phyloP scores from a whole-genome alignment of 805 yeast genomes.

The Zygotorulaspora florentina region DNA sequence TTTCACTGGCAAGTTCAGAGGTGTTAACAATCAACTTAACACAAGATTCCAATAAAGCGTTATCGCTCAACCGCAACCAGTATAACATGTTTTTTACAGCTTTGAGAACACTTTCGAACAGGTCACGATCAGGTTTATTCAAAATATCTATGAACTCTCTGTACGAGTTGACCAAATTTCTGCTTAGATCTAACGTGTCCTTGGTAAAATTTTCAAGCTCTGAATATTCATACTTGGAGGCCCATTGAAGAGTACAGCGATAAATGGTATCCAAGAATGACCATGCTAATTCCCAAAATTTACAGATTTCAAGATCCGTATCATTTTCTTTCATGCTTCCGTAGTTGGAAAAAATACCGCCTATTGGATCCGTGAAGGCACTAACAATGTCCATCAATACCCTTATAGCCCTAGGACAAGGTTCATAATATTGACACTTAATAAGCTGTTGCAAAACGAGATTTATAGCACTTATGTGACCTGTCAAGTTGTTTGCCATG shows the following conservation, averaged over 20 bases:
- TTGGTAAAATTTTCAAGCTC: constrained; percentile 76
- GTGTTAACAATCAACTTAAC: constrained; percentile 64
- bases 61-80: constrained; percentile 82
- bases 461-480: constrained; percentile 48
- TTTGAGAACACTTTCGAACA: constrained; percentile 53
- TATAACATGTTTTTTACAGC: constrained; percentile 65
- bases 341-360: constrained; percentile 46
- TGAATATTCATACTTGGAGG: constrained; percentile 50
- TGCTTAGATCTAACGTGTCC: constrained; percentile 77
- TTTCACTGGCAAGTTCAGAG: constrained; percentile 57
- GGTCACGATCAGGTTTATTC: constrained; percentile 30
- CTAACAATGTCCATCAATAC: constrained; percentile 68
- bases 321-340: constrained; percentile 22
- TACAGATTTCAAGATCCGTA: constrained; percentile 31
- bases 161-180: constrained; percentile 60
- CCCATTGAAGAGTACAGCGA: constrained; percentile 70
- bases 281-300: constrained; percentile 75
- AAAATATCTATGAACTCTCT: constrained; percentile 43
- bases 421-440: constrained; percentile 53
- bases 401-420: constrained; percentile 70
- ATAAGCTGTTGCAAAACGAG: constrained; percentile 44
- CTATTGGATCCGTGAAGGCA: constrained; percentile 60
- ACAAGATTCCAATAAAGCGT: constrained; percentile 61
- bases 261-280: constrained; percentile 63
- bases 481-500: constrained; percentile 42